phyloP scores from a whole-genome alignment of 768 basidiomycete genomes.

The Podaxis sp. region DNA sequence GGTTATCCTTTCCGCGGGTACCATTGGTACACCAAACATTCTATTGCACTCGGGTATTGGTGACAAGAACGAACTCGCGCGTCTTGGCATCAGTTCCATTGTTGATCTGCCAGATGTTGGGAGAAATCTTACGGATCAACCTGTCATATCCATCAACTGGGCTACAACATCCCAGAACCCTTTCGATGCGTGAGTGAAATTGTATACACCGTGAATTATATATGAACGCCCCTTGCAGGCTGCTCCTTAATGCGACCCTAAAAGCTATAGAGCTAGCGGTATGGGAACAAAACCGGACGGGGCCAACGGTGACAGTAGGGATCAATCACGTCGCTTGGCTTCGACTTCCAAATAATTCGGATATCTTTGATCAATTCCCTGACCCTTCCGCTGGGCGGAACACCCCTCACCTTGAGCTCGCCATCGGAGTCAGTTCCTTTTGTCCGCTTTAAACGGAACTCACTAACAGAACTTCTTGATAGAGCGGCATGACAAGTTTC shows the following conservation, averaged over 20 bases:
- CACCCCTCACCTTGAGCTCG: slow-evolving; percentile 26
- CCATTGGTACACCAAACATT: slow-evolving; percentile 37
- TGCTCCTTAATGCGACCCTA: slow-evolving; percentile 24
- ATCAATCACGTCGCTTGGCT: slow-evolving; percentile 26
- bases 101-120: slow-evolving; percentile 37
- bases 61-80: slow-evolving; percentile 21
- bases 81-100: slow-evolving; percentile 26
- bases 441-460: neutral
- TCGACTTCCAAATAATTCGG: slow-evolving; percentile 23
- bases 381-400: slow-evolving; percentile 27
- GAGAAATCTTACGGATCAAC: slow-evolving; percentile 37
- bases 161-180: slow-evolving; percentile 28
- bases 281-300: slow-evolving; percentile 24
- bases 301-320: slow-evolving; percentile 21
- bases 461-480: slow-evolving; percentile 2
- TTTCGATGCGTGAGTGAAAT: slow-evolving; percentile 22
- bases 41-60: slow-evolving; percentile 39
- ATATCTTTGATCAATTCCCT: slow-evolving; percentile 19
- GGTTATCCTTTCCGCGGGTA: slow-evolving; percentile 46
- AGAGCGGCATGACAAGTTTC: slow-evolving; percentile 23
- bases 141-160: slow-evolving; percentile 25
- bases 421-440: slow-evolving; percentile 12
- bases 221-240: slow-evolving; percentile 10
- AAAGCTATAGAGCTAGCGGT: slow-evolving; percentile 22
- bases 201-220: neutral